These are phyloP conservation scores for Candida freyschussii DNA, from an alignment of 1,139 yeast species.

Conservation along the genomic window DNA sequence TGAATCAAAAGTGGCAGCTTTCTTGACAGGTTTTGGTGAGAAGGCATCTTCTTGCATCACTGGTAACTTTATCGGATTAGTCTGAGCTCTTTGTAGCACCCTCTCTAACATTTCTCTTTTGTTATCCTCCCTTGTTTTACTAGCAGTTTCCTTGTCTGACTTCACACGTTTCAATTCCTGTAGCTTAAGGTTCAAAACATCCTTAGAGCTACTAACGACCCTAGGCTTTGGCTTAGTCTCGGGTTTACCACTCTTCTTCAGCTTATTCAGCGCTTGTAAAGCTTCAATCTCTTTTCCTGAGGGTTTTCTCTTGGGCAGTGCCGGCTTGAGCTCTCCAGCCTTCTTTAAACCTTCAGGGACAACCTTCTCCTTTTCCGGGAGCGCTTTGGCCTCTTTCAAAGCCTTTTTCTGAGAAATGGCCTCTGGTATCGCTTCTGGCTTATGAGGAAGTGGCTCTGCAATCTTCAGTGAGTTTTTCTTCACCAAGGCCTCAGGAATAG, in stretches of 20 bases:
- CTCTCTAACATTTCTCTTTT: constrained; percentile 13
- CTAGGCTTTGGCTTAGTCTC: constrained; percentile 24
- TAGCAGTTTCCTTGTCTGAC: not conserved
- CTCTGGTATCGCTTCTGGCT: constrained; percentile 12
- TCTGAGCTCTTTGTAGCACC: constrained; percentile 22
- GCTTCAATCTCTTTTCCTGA: constrained; percentile 30
- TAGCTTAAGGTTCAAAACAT: constrained; percentile 12
- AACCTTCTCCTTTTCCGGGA: constrained; percentile 4
- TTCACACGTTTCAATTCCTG: constrained; percentile 9
- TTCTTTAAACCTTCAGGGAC: constrained; percentile 17
- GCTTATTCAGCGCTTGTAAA: constrained; percentile 3
- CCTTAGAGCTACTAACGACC: constrained; percentile 12
- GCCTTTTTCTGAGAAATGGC: constrained; percentile 7
- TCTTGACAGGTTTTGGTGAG: constrained; percentile 14
- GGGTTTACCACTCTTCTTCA: constrained; percentile 9
- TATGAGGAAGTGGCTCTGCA: constrained; percentile 8
- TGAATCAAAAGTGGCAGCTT: constrained; percentile 30
- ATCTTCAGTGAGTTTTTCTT: constrained; percentile 13
- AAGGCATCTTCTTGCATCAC: constrained; percentile 8
- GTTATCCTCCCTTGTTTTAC: constrained; percentile 1
- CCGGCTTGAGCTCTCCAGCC: constrained; percentile 18
- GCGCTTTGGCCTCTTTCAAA: constrained; percentile 6
- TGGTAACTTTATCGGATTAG: constrained; percentile 6
- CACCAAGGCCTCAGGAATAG: constrained; percentile 24
- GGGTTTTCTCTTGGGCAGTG: constrained; percentile 20